Conservation (phyloP, 2,329 filamentous ascomycete species). For the Hirsutella thompsonii region DNA sequence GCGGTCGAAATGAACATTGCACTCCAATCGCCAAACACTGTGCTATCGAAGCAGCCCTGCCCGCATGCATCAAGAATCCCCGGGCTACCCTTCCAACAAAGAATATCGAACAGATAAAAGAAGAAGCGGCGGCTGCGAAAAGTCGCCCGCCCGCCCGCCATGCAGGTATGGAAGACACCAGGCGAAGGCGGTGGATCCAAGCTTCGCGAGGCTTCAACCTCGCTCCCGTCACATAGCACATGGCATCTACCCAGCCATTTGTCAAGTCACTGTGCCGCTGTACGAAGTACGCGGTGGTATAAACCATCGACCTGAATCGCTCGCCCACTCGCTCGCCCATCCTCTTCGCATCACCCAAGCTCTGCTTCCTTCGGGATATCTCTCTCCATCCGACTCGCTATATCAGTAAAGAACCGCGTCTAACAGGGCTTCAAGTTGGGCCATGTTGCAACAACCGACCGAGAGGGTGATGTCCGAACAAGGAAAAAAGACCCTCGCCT, state of each 20-base stretch:
- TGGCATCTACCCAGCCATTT: background rate
- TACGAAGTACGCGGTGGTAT: background rate
- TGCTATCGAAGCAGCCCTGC: conserved; percentile 31
- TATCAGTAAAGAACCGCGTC: too few species aligned
- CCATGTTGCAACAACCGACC: too few species aligned
- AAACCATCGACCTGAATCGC: too few species aligned
- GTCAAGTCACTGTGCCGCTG: background rate
- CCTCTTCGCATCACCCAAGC: background rate
- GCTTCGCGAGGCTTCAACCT: background rate
- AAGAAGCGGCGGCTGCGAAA: background rate
- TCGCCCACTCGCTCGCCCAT: background rate
- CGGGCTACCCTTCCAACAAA: conserved; percentile 9
- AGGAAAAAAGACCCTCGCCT: background rate
- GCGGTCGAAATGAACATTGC: conserved; percentile 18
- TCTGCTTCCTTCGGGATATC: background rate
- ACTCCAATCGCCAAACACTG: conserved; percentile 29
- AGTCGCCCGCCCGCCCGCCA: background rate
- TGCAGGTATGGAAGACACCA: background rate
- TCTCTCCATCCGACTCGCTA: background rate
- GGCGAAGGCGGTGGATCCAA: background rate
- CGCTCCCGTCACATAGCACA: background rate
- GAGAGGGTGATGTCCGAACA: background rate
- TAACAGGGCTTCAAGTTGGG: too few species aligned
- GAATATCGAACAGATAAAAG: conserved; percentile 2
- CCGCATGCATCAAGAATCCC: conserved; percentile 22